Conservation (phyloP, 2,329 filamentous ascomycete species). For the Trichoderma cornu-damae region DNA sequence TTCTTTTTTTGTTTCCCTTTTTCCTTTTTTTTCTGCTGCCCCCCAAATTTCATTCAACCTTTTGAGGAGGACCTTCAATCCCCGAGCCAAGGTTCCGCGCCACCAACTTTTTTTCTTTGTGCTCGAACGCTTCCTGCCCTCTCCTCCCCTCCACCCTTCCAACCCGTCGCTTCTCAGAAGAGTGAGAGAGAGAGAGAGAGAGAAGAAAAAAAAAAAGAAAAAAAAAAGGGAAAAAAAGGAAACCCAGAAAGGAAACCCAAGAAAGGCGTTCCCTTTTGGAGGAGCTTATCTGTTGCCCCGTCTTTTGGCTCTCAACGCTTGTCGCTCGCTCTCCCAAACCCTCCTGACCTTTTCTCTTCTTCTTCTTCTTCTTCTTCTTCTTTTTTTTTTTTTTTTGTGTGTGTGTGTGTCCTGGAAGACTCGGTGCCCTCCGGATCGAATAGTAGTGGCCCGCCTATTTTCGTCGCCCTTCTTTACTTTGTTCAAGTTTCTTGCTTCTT, state of each 20-base stretch:
- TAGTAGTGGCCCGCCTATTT: background rate
- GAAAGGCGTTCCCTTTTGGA: background rate
- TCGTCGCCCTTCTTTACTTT: background rate
- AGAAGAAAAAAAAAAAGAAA: background rate
- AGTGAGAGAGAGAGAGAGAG: background rate
- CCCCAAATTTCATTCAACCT: too few relatives aligned
- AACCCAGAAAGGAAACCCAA: too few relatives aligned
- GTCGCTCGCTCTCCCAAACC: constrained; percentile 8
- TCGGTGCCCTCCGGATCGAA: background rate
- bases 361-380: too few relatives aligned
- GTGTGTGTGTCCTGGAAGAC: too few relatives aligned
- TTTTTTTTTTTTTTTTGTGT: too few relatives aligned
- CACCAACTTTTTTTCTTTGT: constrained; percentile 8
- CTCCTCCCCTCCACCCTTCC: constrained; percentile 1
- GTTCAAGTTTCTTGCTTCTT: background rate
- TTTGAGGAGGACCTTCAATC: constrained; percentile 12
- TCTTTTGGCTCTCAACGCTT: constrained; percentile 3
- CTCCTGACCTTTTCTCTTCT: background rate
- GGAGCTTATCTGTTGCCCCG: background rate
- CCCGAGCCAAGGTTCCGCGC: constrained; percentile 9
- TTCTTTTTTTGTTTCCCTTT: background rate
- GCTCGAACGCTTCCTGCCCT: background rate
- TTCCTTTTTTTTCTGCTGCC: too few relatives aligned
- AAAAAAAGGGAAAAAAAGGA: too few relatives aligned
- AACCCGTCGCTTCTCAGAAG: background rate